Base-by-base conservation (phyloP, 805 yeast genomes). In the Saccharomycopsis lassenensis region DNA sequence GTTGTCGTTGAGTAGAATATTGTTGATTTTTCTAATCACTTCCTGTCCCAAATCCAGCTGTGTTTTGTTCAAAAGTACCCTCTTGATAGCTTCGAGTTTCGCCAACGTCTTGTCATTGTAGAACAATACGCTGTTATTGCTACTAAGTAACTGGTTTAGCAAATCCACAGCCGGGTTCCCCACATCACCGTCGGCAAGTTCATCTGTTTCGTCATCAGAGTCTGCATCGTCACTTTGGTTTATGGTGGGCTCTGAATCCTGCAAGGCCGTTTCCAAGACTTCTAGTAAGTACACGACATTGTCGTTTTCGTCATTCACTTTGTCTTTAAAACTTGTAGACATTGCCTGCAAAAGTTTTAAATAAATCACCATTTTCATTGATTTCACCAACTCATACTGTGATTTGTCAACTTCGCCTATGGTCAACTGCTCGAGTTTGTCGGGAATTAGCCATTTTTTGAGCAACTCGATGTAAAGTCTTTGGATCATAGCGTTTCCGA, bases 331-430 rank as follows among this genome's bases (percentile, higher is more conserved):
- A 11, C 63, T 61, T 4, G 67, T 66, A 17, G 76, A 71, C 23
- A 83, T 56, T 22, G 58, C 55, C 49, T 85, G 91, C 34, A 87
- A 54, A 7, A 84, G 50, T 41, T 77, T 69, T 40, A 84, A 58
- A 48, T 80, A 78, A 5, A 74, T 57, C 24, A 82, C 57, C 36
- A 70, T 61, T 5, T 65, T 46, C 35, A 72, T 66, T n/a, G 83
- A 78, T 41, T 67, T 64, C 4, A 60, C 59, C 2, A 57, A 60
- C 4, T 48, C 55, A 16, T 48, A 46, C 1, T 48, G 47, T 7
- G 46, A 48, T 7, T 49, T 25, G 10, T 36, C 42, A 1, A 44
- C 11, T 1, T 26, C 33, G 7, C 39, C 37, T n/a, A 46, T 34
- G 8, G 37, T 26, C 11, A 32, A 23, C 4, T 36, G 36, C 24